Base-by-base conservation (phyloP, 441 rosid species). In the Breynia disticha region DNA sequence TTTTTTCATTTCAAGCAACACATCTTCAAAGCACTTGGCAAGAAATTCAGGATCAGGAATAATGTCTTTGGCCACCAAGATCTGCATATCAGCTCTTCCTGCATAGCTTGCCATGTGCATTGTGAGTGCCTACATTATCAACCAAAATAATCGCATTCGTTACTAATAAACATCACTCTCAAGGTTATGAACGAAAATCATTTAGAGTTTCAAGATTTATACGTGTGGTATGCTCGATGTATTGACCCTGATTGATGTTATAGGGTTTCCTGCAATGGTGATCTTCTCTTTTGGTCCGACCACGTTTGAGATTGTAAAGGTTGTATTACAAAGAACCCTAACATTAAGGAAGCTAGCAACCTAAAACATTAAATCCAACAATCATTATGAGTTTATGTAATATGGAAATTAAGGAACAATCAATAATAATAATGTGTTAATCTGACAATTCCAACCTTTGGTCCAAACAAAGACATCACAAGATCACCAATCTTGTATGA, bases 31-130 rank as follows among this genome's bases (percentile, higher is more conserved):
- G 70, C 81, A 77, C 58, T 71, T 76, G 4, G 84, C 86, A 15
- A 81, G 74, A 62, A 76, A 71, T 55, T 74, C 87, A 1, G 88
- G 84, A 48, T 79, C 87, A 20, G 76, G 88, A 32, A 84, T 72
- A 3, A 84, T 67, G 50, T 79, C 87, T 66, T 77, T 79, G 18
- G 87, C 82, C 43, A 71, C 87, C 64, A 79, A 45, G 21, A 84
- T 49, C 49, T 79, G 93, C 75, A 84, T 57, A 13, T 81, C 81
- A 35, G 81, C 88, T 59, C 61, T 72, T 11, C 77, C 86, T 2
- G 76, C 79, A 46, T 81, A 84, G 71, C 88, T 84, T 74, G 77
- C 56, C 86, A 76, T 75, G 76, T 79, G 79, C 85, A 84, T 74
- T 10, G 80, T 76, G 16, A 81, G 52, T 44, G 82, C 85, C 88